Base-by-base conservation (phyloP, 805 yeast species). In the Candida insectalens region DNA sequence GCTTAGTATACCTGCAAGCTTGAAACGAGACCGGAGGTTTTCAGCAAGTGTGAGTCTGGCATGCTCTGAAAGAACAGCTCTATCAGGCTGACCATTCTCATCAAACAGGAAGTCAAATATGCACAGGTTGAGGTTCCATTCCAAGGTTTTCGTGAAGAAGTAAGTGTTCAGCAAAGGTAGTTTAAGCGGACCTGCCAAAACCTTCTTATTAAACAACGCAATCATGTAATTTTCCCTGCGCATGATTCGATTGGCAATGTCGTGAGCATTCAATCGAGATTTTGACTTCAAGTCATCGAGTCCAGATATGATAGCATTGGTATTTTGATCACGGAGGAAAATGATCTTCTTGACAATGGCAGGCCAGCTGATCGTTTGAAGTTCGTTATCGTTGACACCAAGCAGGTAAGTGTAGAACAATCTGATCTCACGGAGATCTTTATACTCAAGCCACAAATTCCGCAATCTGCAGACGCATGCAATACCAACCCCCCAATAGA, bases 221-320 rank as follows among this genome's bases (percentile, higher is more conserved):
- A 92, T 85, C 67, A 87, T 68, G 54, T 88, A 92, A 51, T 92
- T 92, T 40, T 92, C 98, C 44, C 78, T 83, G 39, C 99, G 66
- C 98, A 92, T 88, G 36, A 92, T 82, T 38, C 98, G 65, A 51
- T 92, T 94, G 10, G 96, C 97, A 33, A 92, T 83, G 47, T 81
- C 92, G 54, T 88, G 96, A 4, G 97, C 95, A 49, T 83, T 89
- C 34, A 92, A 66, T 42, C 88, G 65, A 33, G 75, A 72, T 47
- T 81, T 82, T 1, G 87, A 75, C 39, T 72, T 77, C 38, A 76
- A 63, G 49, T 81, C 88, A 39, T 63, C 65, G 19, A 38, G 49
- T 4, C 54, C 51, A 1, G 80, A 66, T 1, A 81, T 71, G 16
- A 74, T 59, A 5, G 92, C 85, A 56, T 87, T 88, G 3, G 92